These are phyloP conservation scores for Colletotrichum tropicale DNA, from an alignment of 2,329 filamentous ascomycete species.

Conservation along the genomic window DNA sequence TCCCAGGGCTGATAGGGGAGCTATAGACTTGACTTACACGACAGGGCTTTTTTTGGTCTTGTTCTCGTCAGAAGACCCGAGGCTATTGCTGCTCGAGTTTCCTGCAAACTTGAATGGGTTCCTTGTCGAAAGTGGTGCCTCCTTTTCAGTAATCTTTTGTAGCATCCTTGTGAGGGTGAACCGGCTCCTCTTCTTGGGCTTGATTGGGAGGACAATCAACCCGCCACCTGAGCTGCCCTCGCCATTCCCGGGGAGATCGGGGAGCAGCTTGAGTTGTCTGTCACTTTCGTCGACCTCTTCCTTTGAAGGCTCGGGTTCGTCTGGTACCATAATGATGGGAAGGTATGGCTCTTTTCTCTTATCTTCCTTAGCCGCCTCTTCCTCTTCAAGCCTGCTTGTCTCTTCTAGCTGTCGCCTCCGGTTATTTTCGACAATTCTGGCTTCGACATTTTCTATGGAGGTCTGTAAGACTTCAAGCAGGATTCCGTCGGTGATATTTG, in stretches of 20 bases:
- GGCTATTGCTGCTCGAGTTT: conserved; percentile 4
- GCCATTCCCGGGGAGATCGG: neutral
- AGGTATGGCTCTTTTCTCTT: conserved; percentile 40
- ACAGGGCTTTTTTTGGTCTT: neutral
- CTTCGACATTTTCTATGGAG: conserved; percentile 51
- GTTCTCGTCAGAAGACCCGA: neutral
- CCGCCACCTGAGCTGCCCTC: neutral
- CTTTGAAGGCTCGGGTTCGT: neutral
- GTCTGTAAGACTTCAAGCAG: conserved; percentile 44
- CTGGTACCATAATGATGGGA: conserved; percentile 32
- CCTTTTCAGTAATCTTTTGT: conserved; percentile 10
- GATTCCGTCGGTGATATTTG: conserved; percentile 42
- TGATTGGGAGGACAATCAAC: conserved; percentile 7
- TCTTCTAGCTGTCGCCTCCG: conserved; percentile 31
- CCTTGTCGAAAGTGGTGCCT: neutral
- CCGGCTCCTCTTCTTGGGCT: conserved; percentile 30
- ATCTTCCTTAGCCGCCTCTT: conserved; percentile 10
- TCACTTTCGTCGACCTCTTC: neutral
- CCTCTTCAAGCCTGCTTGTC: conserved; percentile 23
- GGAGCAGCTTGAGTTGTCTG: neutral
- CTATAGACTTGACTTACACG: neutral
- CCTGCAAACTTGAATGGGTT: conserved; percentile 21
- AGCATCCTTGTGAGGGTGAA: conserved; percentile 31
- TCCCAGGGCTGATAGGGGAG: no score
- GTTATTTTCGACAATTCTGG: conserved; percentile 37